phyloP scores from a whole-genome alignment of 352 stramenopile species.

The Pythium oligandrum region DNA sequence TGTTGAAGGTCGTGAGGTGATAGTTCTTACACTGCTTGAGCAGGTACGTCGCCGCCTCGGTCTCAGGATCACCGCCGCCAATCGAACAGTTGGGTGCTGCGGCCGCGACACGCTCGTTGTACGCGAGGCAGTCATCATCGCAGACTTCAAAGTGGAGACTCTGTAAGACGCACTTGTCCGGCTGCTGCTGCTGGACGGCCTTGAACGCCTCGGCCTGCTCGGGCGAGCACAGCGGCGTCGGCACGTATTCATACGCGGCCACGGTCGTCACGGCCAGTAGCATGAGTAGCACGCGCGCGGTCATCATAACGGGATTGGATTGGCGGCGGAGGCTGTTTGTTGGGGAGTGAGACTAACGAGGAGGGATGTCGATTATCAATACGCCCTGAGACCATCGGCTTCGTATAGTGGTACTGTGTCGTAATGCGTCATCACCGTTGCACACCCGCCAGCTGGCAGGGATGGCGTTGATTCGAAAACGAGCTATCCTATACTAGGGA shows the following conservation, averaged over 20 bases:
- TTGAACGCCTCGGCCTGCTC: not conserved
- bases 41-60: not conserved
- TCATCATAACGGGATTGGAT: not conserved
- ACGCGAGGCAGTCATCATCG: constrained; percentile 5
- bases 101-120: not conserved
- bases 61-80: not conserved
- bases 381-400: too few species aligned
- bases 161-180: constrained; percentile 3
- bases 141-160: constrained; percentile 1
- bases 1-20: not conserved
- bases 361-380: too few species aligned
- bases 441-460: too few species aligned
- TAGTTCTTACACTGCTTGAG: not conserved
- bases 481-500: too few species aligned
- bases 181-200: not conserved
- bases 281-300: not conserved
- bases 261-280: not conserved
- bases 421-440: too few species aligned
- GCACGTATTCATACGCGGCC: too few species aligned
- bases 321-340: not conserved
- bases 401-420: too few species aligned
- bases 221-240: not conserved
- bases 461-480: too few species aligned
- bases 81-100: constrained; percentile 4
- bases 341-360: constrained; percentile 2